These are phyloP conservation scores for Coemansia sp. DNA, from an alignment of 192 early-diverging fungal genomes.

Conservation along the genomic window DNA sequence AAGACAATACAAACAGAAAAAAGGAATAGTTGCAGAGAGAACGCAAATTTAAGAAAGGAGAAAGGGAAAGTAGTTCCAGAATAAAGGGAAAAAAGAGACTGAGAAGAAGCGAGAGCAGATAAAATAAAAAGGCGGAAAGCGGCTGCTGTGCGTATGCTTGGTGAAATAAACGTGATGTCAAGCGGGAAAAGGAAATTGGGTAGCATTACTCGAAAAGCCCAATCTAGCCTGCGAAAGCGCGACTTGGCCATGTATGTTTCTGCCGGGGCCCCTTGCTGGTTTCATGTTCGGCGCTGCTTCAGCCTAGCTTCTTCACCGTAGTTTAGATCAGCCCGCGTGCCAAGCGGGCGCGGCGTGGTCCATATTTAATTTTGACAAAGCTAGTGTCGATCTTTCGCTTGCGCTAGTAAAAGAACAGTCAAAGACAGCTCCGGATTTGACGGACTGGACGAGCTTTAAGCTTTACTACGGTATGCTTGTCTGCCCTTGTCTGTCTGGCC, in stretches of 20 bases:
- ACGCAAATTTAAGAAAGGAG: conserved; percentile 5
- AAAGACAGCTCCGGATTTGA: too few species aligned
- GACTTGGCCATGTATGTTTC: too few species aligned
- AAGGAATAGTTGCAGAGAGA: background rate
- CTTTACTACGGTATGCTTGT: too few species aligned
- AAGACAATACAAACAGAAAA: conserved; percentile 1
- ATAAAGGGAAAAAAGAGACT: background rate
- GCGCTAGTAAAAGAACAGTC: background rate
- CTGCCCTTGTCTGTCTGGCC: too few species aligned
- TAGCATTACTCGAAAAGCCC: background rate
- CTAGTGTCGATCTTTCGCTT: background rate
- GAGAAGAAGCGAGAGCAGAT: background rate
- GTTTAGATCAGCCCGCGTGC: background rate
- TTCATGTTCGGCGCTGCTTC: background rate
- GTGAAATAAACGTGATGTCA: conserved; percentile 5
- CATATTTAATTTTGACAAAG: background rate
- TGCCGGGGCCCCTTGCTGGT: background rate
- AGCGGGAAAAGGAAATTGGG: background rate
- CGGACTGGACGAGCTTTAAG: too few species aligned
- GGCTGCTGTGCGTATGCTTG: background rate
- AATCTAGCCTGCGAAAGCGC: too few species aligned
- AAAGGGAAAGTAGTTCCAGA: background rate
- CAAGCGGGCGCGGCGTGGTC: background rate
- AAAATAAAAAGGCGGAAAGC: background rate
- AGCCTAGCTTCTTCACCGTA: background rate